phyloP scores from a whole-genome alignment of 768 basidiomycete species.

The Russula griseocarnosa region DNA sequence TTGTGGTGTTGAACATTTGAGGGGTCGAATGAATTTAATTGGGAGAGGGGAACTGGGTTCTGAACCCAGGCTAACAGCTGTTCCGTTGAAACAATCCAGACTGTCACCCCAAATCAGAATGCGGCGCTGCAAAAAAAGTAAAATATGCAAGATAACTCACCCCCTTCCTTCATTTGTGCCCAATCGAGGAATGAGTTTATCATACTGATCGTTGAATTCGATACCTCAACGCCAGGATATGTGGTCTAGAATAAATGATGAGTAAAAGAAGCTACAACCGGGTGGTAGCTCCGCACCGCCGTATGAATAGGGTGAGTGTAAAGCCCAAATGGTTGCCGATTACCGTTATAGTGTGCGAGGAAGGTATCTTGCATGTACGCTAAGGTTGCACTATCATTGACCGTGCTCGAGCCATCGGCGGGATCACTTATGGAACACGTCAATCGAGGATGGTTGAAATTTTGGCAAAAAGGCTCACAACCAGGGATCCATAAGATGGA shows the following conservation, averaged over 20 bases:
- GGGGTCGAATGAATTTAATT: constrained; percentile 51
- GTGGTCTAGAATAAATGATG: constrained; percentile 36
- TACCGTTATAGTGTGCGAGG: constrained; percentile 65
- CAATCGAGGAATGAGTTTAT: constrained; percentile 78
- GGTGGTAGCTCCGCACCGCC: constrained; percentile 40
- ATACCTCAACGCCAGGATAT: constrained; percentile 55
- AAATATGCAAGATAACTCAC: constrained; percentile 34
- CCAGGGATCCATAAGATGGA: constrained; percentile 83
- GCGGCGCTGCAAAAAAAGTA: not conserved
- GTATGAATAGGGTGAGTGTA: constrained; percentile 82
- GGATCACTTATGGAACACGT: constrained; percentile 35
- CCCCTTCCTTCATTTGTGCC: constrained; percentile 67
- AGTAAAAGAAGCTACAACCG: constrained; percentile 1
- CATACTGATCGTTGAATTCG: constrained; percentile 61
- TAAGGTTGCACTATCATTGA: constrained; percentile 61
- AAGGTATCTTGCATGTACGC: constrained; percentile 73
- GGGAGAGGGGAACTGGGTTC: constrained; percentile 60
- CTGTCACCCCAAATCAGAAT: constrained; percentile 34
- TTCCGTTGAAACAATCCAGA: constrained; percentile 69
- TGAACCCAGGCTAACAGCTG: constrained; percentile 73
- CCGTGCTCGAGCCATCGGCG: constrained; percentile 47
- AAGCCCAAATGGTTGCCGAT: constrained; percentile 74
- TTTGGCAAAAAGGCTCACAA: constrained; percentile 44
- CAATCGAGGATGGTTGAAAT: constrained; percentile 4
- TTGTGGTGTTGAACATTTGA: constrained; percentile 63